Percentiles rank a stretch among this genome's conserved stretches.
These are phyloP conservation scores for Trichoderma breve DNA, from an alignment of 2,329 filamentous ascomycete genomes.

Conservation along the genomic window DNA sequence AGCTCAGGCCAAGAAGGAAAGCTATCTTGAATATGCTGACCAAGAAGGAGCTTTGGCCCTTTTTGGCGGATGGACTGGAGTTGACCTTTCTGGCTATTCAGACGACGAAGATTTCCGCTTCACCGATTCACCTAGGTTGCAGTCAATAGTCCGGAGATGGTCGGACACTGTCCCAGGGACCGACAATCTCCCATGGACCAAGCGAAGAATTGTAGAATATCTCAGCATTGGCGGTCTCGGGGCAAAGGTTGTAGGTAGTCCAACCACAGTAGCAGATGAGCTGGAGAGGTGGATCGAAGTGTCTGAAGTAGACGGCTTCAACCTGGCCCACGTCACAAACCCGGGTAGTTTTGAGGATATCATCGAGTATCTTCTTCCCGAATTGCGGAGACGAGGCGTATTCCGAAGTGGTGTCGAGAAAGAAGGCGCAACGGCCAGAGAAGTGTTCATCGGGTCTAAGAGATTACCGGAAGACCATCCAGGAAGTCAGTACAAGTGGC, in stretches of 20 bases:
- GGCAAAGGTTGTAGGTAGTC: conserved; percentile 46
- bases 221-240: conserved; percentile 49
- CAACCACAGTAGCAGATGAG: conserved; percentile 45
- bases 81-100: conserved; percentile 13
- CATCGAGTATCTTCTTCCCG: conserved; percentile 59
- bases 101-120: conserved; percentile 19
- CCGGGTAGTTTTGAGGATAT: conserved; percentile 60
- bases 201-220: conserved; percentile 55
- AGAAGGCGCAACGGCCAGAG: conserved; percentile 22
- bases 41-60: conserved; percentile 16
- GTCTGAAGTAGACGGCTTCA: conserved; percentile 34
- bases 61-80: conserved; percentile 15
- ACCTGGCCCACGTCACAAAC: conserved; percentile 47
- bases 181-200: conserved; percentile 48
- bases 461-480: conserved; percentile 22
- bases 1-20: conserved; percentile 5
- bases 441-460: conserved; percentile 22
- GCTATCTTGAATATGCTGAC: conserved; percentile 16
- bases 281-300: conserved; percentile 45
- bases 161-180: conserved; percentile 22
- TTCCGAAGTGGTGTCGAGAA: conserved; percentile 20
- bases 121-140: neutral
- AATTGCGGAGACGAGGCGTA: conserved; percentile 44
- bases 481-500: conserved; percentile 22
- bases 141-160: conserved; percentile 23